Conservation (phyloP, 179 eudicot species). For the Camellia oleifera region DNA sequence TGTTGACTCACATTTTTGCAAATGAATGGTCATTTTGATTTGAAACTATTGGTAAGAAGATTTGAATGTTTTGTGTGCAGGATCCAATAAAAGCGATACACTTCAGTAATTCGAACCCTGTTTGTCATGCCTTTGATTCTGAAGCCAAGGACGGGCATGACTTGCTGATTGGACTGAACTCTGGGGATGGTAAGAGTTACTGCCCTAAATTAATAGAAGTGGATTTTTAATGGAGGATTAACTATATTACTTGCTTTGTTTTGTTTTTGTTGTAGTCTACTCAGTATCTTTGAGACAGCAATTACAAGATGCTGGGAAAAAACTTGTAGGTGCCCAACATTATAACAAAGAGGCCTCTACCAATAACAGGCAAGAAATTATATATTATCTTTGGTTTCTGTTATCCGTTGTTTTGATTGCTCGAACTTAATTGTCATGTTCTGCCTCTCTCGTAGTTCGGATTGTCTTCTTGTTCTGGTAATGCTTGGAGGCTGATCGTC, state of each 20-base stretch:
- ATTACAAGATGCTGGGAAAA: slow-evolving; percentile 80
- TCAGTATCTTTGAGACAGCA: slow-evolving; percentile 82
- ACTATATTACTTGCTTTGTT: not conserved
- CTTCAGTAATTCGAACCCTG: slow-evolving; percentile 78
- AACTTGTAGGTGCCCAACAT: slow-evolving; percentile 83
- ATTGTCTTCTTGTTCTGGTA: not conserved
- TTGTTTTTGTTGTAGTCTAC: slow-evolving; percentile 48
- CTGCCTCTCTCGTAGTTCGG: not conserved
- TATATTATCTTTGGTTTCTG: not conserved
- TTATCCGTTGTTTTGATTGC: not conserved
- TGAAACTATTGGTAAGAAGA: not conserved
- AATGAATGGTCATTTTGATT: not conserved
- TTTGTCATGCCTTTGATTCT: slow-evolving; percentile 84
- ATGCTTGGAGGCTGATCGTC: not conserved
- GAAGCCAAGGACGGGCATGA: slow-evolving; percentile 91
- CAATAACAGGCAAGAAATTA: slow-evolving; percentile 55
- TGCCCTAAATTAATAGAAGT: not conserved
- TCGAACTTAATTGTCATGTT: not conserved
- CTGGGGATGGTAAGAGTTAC: slow-evolving; percentile 71
- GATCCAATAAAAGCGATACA: slow-evolving; percentile 83
- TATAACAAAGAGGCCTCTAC: slow-evolving; percentile 79
- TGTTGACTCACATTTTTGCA: slow-evolving; percentile 11
- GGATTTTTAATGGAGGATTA: not conserved
- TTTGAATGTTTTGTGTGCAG: slow-evolving; percentile 31
- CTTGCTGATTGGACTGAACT: slow-evolving; percentile 69